phyloP scores from a whole-genome alignment of 768 basidiomycete species.

The Lactifluus pinguis region DNA sequence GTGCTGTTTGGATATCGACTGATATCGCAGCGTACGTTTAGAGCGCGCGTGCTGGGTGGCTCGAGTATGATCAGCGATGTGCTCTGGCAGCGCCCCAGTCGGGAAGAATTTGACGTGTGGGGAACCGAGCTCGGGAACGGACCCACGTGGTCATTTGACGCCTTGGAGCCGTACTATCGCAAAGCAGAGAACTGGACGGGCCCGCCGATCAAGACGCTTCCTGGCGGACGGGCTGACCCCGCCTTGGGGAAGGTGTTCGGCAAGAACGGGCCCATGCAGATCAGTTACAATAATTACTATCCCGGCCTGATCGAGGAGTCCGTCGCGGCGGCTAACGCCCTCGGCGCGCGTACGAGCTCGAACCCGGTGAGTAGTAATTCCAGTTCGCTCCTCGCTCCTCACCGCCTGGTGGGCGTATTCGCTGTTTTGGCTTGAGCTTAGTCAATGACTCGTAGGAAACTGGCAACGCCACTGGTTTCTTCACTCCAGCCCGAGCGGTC shows the following conservation, averaged over 20 bases:
- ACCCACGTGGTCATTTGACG: slow-evolving; percentile 12
- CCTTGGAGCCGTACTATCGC: slow-evolving; percentile 14
- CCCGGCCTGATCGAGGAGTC: slow-evolving; percentile 13
- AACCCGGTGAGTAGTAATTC: slow-evolving; percentile 10
- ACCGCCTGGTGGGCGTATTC: neutral
- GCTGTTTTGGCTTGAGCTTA: neutral
- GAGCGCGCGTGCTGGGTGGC: slow-evolving; percentile 14
- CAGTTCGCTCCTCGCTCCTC: neutral
- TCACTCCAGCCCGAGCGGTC: slow-evolving; percentile 16
- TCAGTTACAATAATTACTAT: slow-evolving; percentile 18
- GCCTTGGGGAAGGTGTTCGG: slow-evolving; percentile 2
- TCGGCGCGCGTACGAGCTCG: slow-evolving; percentile 7
- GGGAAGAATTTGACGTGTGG: slow-evolving; percentile 16
- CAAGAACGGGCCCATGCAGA: slow-evolving; percentile 13
- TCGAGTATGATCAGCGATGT: slow-evolving; percentile 19
- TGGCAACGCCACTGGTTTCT: slow-evolving; percentile 15
- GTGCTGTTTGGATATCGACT: neutral
- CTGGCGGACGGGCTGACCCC: slow-evolving; percentile 5
- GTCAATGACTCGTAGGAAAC: neutral
- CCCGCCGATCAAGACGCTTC: slow-evolving; percentile 7
- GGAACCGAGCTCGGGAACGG: slow-evolving; percentile 15
- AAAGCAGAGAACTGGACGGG: slow-evolving; percentile 18
- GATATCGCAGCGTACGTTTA: neutral
- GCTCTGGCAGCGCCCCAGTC: slow-evolving; percentile 18
- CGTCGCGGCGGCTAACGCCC: slow-evolving; percentile 13